Evolutionary conservation across 352 stramenopile species (phyloP).

Genomic region (Phytophthora citricola): DNA sequence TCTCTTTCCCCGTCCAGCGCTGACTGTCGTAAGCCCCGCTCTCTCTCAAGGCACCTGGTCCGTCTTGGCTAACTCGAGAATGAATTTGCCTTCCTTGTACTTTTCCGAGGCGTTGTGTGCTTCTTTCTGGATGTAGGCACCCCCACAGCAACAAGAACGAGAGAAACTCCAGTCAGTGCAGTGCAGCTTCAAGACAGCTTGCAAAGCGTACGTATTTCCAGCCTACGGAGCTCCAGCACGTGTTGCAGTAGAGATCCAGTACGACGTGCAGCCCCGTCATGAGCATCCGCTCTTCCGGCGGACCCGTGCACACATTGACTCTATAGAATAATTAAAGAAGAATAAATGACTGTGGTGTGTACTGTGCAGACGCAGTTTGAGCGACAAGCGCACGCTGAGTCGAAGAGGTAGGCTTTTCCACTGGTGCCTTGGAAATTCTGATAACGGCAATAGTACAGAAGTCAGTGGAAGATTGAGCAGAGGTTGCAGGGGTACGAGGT

Average conservation of each 20-base stretch:
- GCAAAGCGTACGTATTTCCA: slow-evolving; percentile 92
- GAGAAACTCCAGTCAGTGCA: slow-evolving; percentile 7
- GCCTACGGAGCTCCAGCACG: slow-evolving; percentile 90
- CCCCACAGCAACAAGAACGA: slow-evolving; percentile 2
- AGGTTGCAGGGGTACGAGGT: neutral
- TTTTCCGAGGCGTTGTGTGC: slow-evolving; percentile 94
- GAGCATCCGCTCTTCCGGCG: slow-evolving; percentile 91
- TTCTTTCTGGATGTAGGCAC: slow-evolving; percentile 64
- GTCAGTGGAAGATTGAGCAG: neutral
- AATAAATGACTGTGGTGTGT: neutral
- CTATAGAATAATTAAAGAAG: slow-evolving; percentile 30
- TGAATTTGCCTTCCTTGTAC: slow-evolving; percentile 98
- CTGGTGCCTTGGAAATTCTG: slow-evolving; percentile 83
- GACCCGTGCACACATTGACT: slow-evolving; percentile 90
- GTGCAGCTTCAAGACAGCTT: neutral
- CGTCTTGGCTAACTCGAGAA: slow-evolving; percentile 95
- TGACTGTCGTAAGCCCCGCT: slow-evolving; percentile 25
- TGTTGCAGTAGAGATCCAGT: slow-evolving; percentile 94
- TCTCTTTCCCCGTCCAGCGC: neutral
- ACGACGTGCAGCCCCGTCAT: slow-evolving; percentile 96
- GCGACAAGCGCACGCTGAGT: slow-evolving; percentile 66
- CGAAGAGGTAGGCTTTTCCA: slow-evolving; percentile 94
- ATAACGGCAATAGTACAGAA: neutral
- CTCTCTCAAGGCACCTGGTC: slow-evolving; percentile 44
- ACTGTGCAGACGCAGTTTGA: neutral